phyloP scores from a whole-genome alignment of 352 stramenopile species.

The Phytophthora vignae region DNA sequence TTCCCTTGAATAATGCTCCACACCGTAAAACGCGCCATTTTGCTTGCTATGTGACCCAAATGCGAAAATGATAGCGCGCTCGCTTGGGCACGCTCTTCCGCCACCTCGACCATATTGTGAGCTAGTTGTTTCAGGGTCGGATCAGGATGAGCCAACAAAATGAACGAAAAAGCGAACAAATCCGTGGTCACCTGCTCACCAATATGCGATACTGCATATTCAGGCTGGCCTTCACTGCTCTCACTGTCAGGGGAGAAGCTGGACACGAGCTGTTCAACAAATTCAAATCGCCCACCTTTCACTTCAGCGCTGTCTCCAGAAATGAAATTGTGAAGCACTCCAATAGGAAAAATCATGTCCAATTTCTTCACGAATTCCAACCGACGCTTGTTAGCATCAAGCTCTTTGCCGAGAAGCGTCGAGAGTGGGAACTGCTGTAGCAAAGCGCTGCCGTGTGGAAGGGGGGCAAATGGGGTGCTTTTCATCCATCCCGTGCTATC shows the following conservation, averaged over 20 bases:
- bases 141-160: constrained; percentile 42
- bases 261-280: constrained; percentile 46
- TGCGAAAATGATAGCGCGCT: constrained; percentile 59
- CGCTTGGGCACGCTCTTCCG: constrained; percentile 53
- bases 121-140: constrained; percentile 46
- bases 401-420: constrained; percentile 33
- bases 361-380: constrained; percentile 44
- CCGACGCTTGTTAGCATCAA: constrained; percentile 22
- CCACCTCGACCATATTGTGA: constrained; percentile 52
- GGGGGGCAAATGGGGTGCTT: constrained; percentile 11
- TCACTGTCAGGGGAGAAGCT: constrained; percentile 23
- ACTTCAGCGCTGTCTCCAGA: constrained; percentile 8
- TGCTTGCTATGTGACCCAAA: constrained; percentile 67
- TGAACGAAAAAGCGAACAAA: constrained; percentile 76
- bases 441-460: constrained; percentile 34
- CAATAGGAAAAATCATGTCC: constrained; percentile 59
- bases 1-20: constrained; percentile 53
- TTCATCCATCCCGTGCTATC: constrained; percentile 35
- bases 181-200: constrained; percentile 75
- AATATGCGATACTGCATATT: constrained; percentile 26
- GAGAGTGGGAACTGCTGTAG: constrained; percentile 49
- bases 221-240: background rate
- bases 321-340: constrained; percentile 55
- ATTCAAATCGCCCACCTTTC: constrained; percentile 36
- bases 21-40: constrained; percentile 73